Percentiles rank a stretch among this genome's conserved stretches.
These are phyloP conservation scores for Ormosia semicastrata DNA, from an alignment of 306 rosid genomes.

Conservation along the genomic window DNA sequence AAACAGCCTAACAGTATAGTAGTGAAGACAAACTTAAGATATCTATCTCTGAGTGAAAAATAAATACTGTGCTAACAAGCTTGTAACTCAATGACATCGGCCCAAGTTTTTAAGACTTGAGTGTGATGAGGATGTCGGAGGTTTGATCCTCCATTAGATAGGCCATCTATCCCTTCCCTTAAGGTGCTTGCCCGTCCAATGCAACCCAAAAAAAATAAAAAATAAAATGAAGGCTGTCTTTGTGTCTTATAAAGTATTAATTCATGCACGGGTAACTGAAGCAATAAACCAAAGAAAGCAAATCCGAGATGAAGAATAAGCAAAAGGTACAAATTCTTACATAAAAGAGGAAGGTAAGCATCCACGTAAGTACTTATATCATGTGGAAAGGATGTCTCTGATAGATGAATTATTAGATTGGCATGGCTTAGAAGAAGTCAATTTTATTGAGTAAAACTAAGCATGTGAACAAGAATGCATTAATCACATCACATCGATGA, in stretches of 20 bases:
- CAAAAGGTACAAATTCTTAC: neutral
- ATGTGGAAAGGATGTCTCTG: neutral
- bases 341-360: neutral
- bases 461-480: neutral
- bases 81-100: too few relatives aligned
- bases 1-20: neutral
- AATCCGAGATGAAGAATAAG: neutral
- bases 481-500: neutral
- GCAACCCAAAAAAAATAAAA: too few relatives aligned
- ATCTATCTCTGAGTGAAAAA: neutral
- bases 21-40: neutral
- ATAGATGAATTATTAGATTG: conserved; percentile 20
- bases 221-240: too few relatives aligned
- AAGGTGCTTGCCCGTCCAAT: too few relatives aligned
- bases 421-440: neutral
- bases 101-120: too few relatives aligned
- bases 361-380: neutral
- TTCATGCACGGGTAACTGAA: neutral
- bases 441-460: neutral
- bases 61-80: too few relatives aligned
- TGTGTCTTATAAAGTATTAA: too few relatives aligned
- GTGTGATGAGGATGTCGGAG: too few relatives aligned
- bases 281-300: neutral
- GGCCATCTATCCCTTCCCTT: too few relatives aligned
- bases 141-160: too few relatives aligned